Base-by-base conservation (phyloP, 495 filamentous ascomycete species). In the Penicillium tannophilum region DNA sequence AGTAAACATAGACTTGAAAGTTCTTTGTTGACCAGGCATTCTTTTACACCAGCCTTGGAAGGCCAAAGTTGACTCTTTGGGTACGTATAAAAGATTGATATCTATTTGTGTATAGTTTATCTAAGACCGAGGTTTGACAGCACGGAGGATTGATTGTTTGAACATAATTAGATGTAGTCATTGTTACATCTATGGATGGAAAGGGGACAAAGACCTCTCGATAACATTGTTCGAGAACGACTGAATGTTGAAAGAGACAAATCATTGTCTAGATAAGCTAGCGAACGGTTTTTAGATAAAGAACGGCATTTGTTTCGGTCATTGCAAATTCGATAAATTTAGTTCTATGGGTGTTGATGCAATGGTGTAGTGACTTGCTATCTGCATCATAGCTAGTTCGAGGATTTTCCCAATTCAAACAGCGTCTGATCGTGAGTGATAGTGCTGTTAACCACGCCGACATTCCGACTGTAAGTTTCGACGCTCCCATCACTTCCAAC, bases 381-480 rank as follows among this genome's bases (percentile, higher is more conserved):
- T n/a, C n/a, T n/a, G 20, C 28, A 28, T 28, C 28, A 28, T 28
- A 7, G 6, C 12, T 36, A 36, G 9, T 36, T 36, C 33, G 33
- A 36, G 33, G 33, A 41, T 41, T 45, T 45, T 45, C 44, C 44
- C 20, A 47, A 2, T 26, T 47, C 44, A 26, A 47, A 47, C 3
- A 47, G 20, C 7, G 20, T 23, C 8, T 47, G 11, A 47, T 47
- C 44, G 24, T 47, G 44, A 24, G 44, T 47, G 9, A 47, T 28
- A 6, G 44, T 47, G 20, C n/a, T 24, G 24, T 47, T 47, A 3
- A 47, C 44, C 14, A 24, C 19, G 5, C 7, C 44, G 14, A 47
- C 44, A 47, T 47, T 26, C 20, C 44, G 44, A 47, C 12, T 24
- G n/a, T 47, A 47, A 19, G 3, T 47, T 10, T 47, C 44, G n/a